Conservation (phyloP, 148 eudicot species). For the Bassia scoparia region DNA sequence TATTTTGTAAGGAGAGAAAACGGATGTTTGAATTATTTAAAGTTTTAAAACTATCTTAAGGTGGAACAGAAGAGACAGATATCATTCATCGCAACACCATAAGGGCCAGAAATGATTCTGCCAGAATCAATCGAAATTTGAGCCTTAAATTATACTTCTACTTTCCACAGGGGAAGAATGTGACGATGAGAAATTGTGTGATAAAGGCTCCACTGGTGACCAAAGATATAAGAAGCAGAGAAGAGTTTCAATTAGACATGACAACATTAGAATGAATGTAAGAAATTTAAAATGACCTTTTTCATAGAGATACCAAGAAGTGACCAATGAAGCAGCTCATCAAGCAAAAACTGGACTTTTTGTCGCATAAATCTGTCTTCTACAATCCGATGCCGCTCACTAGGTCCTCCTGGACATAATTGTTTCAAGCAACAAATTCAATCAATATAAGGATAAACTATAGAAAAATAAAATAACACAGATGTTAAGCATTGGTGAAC, state of each 20-base stretch:
- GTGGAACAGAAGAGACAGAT: no score
- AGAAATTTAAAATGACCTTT: constrained; percentile 54
- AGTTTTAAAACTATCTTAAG: no score
- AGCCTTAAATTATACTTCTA: no score
- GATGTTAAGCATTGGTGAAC: no score
- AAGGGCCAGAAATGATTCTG: no score
- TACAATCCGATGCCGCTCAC: constrained; percentile 66
- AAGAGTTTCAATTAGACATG: constrained; percentile 5
- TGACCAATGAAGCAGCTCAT: constrained; percentile 99
- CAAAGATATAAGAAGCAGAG: neutral
- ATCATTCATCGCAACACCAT: no score
- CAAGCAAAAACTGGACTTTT: constrained; percentile 74
- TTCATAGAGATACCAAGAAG: constrained; percentile 91
- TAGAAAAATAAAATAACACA: neutral
- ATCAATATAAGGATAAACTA: neutral
- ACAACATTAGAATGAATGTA: constrained; percentile 9
- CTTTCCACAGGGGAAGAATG: no score
- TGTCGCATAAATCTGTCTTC: constrained; percentile 87
- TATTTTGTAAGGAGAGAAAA: no score
- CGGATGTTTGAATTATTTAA: no score
- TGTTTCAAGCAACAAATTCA: neutral
- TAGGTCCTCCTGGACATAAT: constrained; percentile 57
- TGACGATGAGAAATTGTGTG: neutral
- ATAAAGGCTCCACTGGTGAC: neutral
- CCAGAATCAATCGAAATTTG: no score